Conservation (phyloP, 345 rosid genomes). For the Brassica carinata region DNA sequence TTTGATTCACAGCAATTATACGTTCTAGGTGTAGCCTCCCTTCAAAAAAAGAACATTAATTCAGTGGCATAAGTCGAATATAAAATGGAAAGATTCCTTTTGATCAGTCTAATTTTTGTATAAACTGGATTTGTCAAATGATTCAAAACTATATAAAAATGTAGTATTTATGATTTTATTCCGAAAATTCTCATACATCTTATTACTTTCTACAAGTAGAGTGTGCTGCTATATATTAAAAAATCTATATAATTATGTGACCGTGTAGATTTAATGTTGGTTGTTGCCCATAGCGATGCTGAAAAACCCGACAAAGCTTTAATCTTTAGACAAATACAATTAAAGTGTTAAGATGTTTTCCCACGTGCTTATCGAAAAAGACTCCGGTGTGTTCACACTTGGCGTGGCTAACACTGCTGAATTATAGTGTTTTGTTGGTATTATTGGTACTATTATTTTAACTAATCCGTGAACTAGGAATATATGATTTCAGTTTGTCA, state of each 20-base stretch:
- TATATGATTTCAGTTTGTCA: neutral
- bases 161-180: neutral
- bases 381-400: conserved; percentile 22
- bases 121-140: neutral
- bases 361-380: conserved; percentile 25
- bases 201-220: neutral
- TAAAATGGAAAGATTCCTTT: neutral
- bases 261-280: neutral
- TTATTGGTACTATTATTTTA: neutral
- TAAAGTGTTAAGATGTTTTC: conserved; percentile 29
- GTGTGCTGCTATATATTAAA: neutral
- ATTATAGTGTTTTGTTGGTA: neutral
- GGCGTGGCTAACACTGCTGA: neutral
- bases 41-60: neutral
- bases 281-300: neutral
- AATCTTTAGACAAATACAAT: conserved; percentile 20
- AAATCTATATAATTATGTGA: neutral
- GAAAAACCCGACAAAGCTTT: neutral
- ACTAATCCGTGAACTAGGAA: conserved; percentile 9
- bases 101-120: neutral
- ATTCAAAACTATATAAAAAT: neutral
- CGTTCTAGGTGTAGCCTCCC: neutral
- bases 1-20: neutral
- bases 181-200: neutral
- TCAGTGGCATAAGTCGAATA: neutral